Conservation (phyloP, 441 rosid species). For the Sinapis alba region DNA sequence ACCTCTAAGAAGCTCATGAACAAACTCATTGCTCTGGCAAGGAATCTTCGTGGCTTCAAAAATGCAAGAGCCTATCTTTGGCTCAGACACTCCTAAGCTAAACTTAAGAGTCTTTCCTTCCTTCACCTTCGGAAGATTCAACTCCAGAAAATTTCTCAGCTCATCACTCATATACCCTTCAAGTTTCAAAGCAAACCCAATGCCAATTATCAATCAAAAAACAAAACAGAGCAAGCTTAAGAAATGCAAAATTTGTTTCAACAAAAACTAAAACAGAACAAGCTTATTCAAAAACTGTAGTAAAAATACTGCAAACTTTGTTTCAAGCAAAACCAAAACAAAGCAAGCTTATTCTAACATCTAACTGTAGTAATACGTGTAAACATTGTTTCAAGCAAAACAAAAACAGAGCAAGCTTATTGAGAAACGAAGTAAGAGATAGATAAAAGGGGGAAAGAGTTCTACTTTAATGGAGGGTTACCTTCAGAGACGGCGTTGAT, state of each 20-base stretch:
- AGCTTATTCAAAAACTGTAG: not conserved
- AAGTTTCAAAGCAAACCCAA: not conserved
- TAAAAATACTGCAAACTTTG: not conserved
- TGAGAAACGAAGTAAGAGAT: not conserved
- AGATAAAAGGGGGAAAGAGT: not conserved
- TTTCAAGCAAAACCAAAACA: not conserved
- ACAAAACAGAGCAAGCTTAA: not conserved
- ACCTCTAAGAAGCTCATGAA: conserved; percentile 86
- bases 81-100: conserved; percentile 83
- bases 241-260: not conserved
- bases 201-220: not conserved
- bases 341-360: not conserved
- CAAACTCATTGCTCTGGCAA: conserved; percentile 80
- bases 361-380: not conserved
- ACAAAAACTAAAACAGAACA: not conserved
- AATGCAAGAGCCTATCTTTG: conserved; percentile 82
- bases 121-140: conserved; percentile 86
- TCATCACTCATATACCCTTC: conserved; percentile 84
- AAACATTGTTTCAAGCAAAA: not conserved
- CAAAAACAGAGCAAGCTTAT: not conserved
- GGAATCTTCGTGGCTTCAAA: conserved; percentile 73
- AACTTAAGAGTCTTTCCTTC: conserved; percentile 79
- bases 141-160: conserved; percentile 75
- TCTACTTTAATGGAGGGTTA: conserved; percentile 24
- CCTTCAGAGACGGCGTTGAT: conserved; percentile 91